Conservation (phyloP, 306 rosid species). For the Vachellia pachyceras region DNA sequence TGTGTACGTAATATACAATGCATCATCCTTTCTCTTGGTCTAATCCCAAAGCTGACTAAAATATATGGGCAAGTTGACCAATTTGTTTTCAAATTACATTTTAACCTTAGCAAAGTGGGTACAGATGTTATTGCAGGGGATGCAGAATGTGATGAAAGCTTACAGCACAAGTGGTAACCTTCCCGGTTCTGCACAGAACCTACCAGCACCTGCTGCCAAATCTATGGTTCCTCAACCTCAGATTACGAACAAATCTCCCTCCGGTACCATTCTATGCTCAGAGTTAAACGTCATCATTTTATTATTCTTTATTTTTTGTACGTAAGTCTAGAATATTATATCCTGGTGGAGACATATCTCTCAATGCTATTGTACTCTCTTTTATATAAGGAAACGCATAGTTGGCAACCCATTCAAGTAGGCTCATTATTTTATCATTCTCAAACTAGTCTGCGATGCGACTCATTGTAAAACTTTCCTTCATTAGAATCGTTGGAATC, state of each 20-base stretch:
- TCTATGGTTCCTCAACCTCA: slow-evolving; percentile 44
- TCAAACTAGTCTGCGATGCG: too few species aligned
- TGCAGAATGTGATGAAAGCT: slow-evolving; percentile 62
- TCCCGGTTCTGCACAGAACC: slow-evolving; percentile 14
- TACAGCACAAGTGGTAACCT: slow-evolving; percentile 51
- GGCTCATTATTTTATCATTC: too few species aligned
- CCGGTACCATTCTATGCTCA: slow-evolving; percentile 44
- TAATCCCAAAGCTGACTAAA: neutral
- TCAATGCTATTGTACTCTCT: too few species aligned
- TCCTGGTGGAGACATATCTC: neutral
- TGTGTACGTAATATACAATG: too few species aligned
- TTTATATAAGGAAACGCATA: too few species aligned
- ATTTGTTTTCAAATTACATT: too few species aligned
- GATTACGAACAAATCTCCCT: slow-evolving; percentile 27
- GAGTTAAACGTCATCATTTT: neutral
- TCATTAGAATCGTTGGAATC: too few species aligned
- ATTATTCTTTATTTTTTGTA: too few species aligned
- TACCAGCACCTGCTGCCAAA: slow-evolving; percentile 15
- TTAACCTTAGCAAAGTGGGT: neutral
- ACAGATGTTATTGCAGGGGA: slow-evolving; percentile 61
- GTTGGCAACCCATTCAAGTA: too few species aligned
- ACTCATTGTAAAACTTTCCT: too few species aligned
- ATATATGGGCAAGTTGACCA: neutral
- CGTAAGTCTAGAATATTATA: too few species aligned
- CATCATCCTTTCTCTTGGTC: neutral